Evolutionary conservation across 2,329 filamentous ascomycete species (phyloP).

Genomic region (Fusarium sp.): DNA sequence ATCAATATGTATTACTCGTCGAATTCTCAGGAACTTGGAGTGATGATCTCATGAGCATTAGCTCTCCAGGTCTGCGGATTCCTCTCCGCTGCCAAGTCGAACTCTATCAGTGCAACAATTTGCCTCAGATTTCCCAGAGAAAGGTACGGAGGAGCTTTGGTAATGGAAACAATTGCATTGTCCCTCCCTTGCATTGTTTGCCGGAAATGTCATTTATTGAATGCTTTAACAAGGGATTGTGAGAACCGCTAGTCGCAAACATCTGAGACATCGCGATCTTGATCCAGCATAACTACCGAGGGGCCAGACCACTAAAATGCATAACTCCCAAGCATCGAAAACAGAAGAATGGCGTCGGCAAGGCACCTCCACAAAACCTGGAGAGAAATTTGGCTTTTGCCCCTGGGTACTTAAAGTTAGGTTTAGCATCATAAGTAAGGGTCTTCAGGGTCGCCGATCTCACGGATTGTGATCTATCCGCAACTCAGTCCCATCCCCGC

Average conservation of each 20-base stretch:
- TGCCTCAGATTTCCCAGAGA: not conserved
- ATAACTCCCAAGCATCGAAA: not conserved
- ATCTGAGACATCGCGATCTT: constrained; percentile 13
- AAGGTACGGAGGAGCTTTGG: too few species aligned
- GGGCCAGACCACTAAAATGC: not conserved
- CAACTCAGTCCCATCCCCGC: not conserved
- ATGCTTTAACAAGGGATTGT: not conserved
- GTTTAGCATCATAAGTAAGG: not conserved
- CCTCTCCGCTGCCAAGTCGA: not conserved
- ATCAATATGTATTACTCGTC: not conserved
- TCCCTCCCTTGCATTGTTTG: not conserved
- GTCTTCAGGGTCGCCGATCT: constrained; percentile 15
- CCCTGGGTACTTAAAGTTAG: constrained; percentile 19
- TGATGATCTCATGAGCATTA: not conserved
- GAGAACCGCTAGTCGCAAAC: not conserved
- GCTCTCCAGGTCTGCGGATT: not conserved
- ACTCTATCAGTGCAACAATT: not conserved
- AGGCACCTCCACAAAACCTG: not conserved
- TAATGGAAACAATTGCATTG: too few species aligned
- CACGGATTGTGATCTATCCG: constrained; percentile 15
- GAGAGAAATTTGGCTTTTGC: not conserved
- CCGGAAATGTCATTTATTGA: not conserved
- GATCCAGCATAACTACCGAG: not conserved
- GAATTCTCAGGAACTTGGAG: not conserved
- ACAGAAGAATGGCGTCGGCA: not conserved